phyloP scores from a whole-genome alignment of 805 yeast species.

The Jamesozyma rosinii region DNA sequence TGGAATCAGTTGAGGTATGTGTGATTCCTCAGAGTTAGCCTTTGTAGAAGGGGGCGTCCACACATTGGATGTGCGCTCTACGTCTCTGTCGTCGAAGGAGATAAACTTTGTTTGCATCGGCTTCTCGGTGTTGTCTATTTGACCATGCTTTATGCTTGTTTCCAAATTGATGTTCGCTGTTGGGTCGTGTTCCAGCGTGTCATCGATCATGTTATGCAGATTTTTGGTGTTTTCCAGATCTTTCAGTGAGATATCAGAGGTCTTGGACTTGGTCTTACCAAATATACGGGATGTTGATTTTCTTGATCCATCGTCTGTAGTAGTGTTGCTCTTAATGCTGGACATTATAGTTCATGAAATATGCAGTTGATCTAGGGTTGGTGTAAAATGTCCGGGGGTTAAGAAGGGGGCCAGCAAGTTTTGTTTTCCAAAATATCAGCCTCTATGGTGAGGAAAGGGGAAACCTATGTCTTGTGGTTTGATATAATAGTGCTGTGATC shows the following conservation, averaged over 20 bases:
- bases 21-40: neutral
- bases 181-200: neutral
- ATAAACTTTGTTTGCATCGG: no score
- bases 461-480: no score
- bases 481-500: no score
- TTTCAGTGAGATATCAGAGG: neutral
- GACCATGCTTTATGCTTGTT: neutral
- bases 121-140: neutral
- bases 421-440: no score
- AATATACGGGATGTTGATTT: no score
- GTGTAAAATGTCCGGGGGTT: no score
- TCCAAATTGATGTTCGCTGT: neutral
- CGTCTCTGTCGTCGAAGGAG: neutral
- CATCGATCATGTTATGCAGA: neutral
- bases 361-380: no score
- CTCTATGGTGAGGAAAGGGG: no score
- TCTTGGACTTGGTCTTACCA: neutral
- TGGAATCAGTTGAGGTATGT: neutral
- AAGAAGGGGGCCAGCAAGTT: no score
- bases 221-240: neutral
- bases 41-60: neutral
- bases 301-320: no score
- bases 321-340: no score
- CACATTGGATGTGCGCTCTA: neutral
- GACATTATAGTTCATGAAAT: no score